Evolutionary conservation across 495 filamentous ascomycete species (phyloP), one percentile per base, ranked within the genome.

Genomic region (Aspergillus kassunensis): DNA sequence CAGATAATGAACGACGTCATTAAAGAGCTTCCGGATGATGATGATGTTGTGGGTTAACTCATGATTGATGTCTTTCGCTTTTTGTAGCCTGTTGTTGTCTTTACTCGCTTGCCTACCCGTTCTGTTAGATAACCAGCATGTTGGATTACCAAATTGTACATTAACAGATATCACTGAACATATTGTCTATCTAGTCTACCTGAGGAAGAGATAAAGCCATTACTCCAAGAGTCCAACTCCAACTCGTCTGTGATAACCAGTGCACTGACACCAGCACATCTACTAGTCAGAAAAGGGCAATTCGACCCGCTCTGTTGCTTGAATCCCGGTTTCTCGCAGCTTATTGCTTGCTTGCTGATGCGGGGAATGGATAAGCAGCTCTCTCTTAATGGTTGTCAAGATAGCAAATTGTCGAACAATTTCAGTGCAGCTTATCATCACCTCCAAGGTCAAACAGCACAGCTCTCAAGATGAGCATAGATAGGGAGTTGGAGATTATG

Each of bases 1-100:
- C 71, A 75, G 49, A 79, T 91, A 65, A 83, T 96, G 33, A 83
- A 91, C 73, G 72, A 77, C 41, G 86, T 89, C 7, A 82, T 97
- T 58, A 81, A 77, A 16, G 76, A 79, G 58, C 64, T 95, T 58
- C 88, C 89, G 3, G 86, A 88, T 12, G 90, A 93, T 11, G 90
- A 93, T 34, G 71, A 70, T 25, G 64, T 12, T 51, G 69, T 21
- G 40, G 63, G 18, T 67, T 65, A 34, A 57, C 52, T 53, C 70
- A 49, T 58, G 34, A 23, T 19, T 30, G 20, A 13, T 49, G 27
- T 13, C 30, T 27, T 43, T 16, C 19, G 45, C 27, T 39, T 15
- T n/a, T 18, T 10, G 3, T 36, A 27, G 3, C n/a, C 19, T 36
- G n/a, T 9, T 18, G 13, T 35, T 39, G 21, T 16, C n/a, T 24